A percentile compares a stretch with the other conserved stretches of the same genome.
These are phyloP conservation scores for Cudoniella acicularis DNA, from an alignment of 495 filamentous ascomycete genomes.

Conservation along the genomic window DNA sequence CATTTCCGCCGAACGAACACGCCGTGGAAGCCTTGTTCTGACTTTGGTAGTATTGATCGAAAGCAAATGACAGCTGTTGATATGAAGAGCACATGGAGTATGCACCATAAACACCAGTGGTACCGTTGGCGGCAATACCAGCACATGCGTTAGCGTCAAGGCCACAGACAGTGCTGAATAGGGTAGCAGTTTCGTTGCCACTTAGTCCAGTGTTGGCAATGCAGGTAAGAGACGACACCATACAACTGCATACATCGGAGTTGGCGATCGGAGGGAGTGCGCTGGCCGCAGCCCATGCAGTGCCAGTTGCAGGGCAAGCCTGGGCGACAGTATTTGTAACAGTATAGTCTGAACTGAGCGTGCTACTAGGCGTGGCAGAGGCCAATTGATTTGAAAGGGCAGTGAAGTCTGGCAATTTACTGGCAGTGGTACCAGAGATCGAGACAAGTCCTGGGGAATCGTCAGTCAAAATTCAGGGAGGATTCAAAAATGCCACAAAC, in stretches of 20 bases:
- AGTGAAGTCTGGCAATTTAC: conserved; percentile 68
- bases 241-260: conserved; percentile 71
- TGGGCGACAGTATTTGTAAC: conserved; percentile 72
- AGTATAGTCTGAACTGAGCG: conserved; percentile 62
- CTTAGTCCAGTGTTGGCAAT: conserved; percentile 44
- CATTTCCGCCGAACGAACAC: conserved; percentile 75
- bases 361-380: conserved; percentile 60
- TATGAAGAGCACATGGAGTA: conserved; percentile 83
- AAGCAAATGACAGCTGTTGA: conserved; percentile 74
- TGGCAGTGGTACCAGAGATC: conserved; percentile 52
- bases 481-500: not conserved
- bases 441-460: conserved; percentile 54
- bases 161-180: conserved; percentile 74
- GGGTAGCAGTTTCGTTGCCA: conserved; percentile 50
- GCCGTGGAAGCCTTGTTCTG: conserved; percentile 54
- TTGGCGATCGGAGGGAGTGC: conserved; percentile 80
- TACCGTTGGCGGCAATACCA: conserved; percentile 67
- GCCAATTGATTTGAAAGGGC: conserved; percentile 69
- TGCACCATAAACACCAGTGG: conserved; percentile 75
- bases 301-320: conserved; percentile 63
- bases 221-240: conserved; percentile 68
- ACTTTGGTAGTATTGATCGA: conserved; percentile 75
- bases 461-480: conserved; percentile 4
- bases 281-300: conserved; percentile 65
- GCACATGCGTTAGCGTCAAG: conserved; percentile 50